phyloP scores from a whole-genome alignment of 208 protist species.

The Endotrypanum monterogeii region DNA sequence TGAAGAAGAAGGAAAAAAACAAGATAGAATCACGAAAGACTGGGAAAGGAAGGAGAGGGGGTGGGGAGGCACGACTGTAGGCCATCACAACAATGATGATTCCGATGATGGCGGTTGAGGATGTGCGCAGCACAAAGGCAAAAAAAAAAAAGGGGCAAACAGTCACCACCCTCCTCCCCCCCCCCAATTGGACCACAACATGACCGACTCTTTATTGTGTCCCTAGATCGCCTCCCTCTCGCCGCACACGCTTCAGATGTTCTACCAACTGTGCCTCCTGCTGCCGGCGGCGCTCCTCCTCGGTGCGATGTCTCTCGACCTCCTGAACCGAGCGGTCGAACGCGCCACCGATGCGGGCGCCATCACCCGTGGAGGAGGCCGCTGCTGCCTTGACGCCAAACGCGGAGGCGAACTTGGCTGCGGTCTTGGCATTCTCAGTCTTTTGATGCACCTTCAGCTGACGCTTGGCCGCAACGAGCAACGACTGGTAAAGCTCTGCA shows the following conservation, averaged over 20 bases:
- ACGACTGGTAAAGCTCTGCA: slow-evolving; percentile 48
- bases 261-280: slow-evolving; percentile 75
- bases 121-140: background rate
- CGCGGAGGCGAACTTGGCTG: slow-evolving; percentile 72
- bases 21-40: background rate
- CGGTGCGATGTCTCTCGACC: slow-evolving; percentile 38
- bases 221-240: slow-evolving; percentile 28
- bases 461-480: slow-evolving; percentile 40
- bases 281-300: slow-evolving; percentile 46
- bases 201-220: background rate
- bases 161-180: background rate
- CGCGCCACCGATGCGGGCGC: slow-evolving; percentile 16
- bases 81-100: background rate
- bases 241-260: slow-evolving; percentile 62
- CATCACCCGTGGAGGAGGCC: background rate
- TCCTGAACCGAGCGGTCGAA: slow-evolving; percentile 67
- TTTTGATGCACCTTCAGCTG: slow-evolving; percentile 32
- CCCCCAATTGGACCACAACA: background rate
- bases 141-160: too few relatives aligned
- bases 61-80: too few relatives aligned
- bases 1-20: background rate
- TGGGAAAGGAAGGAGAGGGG: background rate
- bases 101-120: background rate
- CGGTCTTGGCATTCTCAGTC: slow-evolving; percentile 56
- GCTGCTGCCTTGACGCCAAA: slow-evolving; percentile 52